Evolutionary conservation across 164 flowering plant genomes (phyloP), one percentile per base, ranked within the genome.

Genomic region (Litsea cubeba): DNA sequence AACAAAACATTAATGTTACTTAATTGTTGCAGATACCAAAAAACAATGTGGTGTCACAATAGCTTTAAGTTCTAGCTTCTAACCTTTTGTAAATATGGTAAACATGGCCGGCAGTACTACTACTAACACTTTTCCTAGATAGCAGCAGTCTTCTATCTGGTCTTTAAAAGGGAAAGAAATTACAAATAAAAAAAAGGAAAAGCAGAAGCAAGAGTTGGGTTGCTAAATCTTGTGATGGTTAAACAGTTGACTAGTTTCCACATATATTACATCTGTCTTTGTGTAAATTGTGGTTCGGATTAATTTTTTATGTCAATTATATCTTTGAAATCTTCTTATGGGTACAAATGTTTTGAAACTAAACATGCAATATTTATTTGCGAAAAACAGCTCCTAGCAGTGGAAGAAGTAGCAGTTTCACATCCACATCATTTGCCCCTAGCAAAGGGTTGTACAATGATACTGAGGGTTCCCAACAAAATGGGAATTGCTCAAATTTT

Each of bases 321-420:
- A 17, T 18, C 22, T 69, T 62, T 62, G 24, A 49, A 35, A 17
- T 67, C 65, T 67, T 46, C 40, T n/a, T 25, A 62, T 5, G 18
- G 3, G 62, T 35, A 58, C 50, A 22, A 60, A 68, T 40, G 11
- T 62, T 71, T 79, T 75, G 72, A 76, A 80, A 65, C 69, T 60
- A 67, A 28, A 72, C 40, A 1, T 80, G 32, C 70, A 32, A 20
- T 79, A n/a, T 12, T 81, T 85, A 65, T 69, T 68, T 87, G 85
- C 77, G 75, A 86, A 88, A 88, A 88, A 80, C 86, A 89, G 91
- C 76, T 78, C 79, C 79, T 77, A 82, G 76, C 66, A 74, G 68
- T 68, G 77, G 72, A 71, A 79, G 79, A 76, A 81, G 82, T 71
- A 73, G 68, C 23, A 70, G 73, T 57, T 26, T 67, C 12, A 50